Conservation (phyloP, 306 rosid genomes). For the Fagus sylvatica region DNA sequence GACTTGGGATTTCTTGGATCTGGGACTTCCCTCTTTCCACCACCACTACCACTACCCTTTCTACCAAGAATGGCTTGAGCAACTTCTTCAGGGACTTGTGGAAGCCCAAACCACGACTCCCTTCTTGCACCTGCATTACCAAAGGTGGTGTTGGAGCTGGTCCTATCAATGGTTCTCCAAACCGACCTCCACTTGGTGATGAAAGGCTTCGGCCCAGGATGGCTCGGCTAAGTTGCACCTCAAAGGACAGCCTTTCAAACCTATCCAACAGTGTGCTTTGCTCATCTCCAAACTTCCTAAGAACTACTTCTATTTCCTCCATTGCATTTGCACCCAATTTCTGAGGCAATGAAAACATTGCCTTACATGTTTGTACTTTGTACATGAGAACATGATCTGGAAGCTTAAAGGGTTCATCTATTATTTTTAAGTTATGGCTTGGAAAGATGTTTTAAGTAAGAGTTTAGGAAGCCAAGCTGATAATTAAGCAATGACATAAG, state of each 20-base stretch:
- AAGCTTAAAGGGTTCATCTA: slow-evolving; percentile 21
- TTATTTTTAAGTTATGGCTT: not conserved
- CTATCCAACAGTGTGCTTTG: slow-evolving; percentile 76
- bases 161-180: slow-evolving; percentile 3
- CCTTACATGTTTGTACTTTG: not conserved
- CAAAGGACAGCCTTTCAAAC: slow-evolving; percentile 70
- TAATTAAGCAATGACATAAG: too few relatives aligned
- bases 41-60: slow-evolving; percentile 13
- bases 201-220: slow-evolving; percentile 62
- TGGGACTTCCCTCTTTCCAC: slow-evolving; percentile 27
- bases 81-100: slow-evolving; percentile 57
- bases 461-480: not conserved
- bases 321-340: not conserved
- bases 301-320: slow-evolving; percentile 44
- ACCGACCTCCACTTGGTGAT: slow-evolving; percentile 53
- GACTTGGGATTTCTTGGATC: slow-evolving; percentile 56
- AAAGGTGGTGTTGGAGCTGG: slow-evolving; percentile 28
- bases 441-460: too few relatives aligned
- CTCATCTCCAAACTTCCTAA: slow-evolving; percentile 77
- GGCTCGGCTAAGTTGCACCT: slow-evolving; percentile 68
- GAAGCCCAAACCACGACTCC: slow-evolving; percentile 34
- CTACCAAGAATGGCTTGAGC: slow-evolving; percentile 46
- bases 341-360: slow-evolving; percentile 8
- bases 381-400: too few relatives aligned
- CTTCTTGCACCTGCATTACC: slow-evolving; percentile 33